Base-by-base conservation (phyloP, 2,329 filamentous ascomycete genomes). In the Colletotrichum echinochloae region DNA sequence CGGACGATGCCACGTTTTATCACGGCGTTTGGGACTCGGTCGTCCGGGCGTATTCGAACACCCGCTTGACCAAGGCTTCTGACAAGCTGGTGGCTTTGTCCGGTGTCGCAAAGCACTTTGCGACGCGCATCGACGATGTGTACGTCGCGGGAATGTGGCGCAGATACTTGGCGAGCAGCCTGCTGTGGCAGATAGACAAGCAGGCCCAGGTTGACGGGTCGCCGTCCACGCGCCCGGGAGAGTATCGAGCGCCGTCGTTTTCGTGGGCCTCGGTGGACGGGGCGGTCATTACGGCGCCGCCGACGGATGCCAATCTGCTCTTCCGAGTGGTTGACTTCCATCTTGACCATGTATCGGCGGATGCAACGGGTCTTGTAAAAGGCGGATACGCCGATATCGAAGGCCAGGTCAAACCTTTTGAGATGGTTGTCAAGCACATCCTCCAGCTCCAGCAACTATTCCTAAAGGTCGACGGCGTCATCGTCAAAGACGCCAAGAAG, bases 81-180 rank as follows among this genome's bases (percentile, higher is more conserved):
- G 65, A 64, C 18, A 67, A 64, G 3, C 1, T 67, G 39, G 49
- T 67, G 0, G 65, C 65, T 0, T 16, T 67, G 7, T 67, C 65
- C 7, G 65, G 65, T 4, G 28, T 67, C 3, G 65, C 65, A 1
- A 55, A 67, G 1, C 0, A 51, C 5, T 61, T 61, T 12, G 28
- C 1, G 7, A 33, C 30, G 1, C 30, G 2, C 3, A 16, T 64
- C 0, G 20, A 64, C 0, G 60, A 64, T 3, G 33, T 11, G 0
- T 67, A 67, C 2, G 28, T 67, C 37, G 65, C 23, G 1, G 59
- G 65, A 2, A 67, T 67, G 60, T 67, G 65, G 65, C 18, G 2
- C 3, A 64, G 41, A 1, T 46, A 37, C 1, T 5, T 67, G 0
- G 60, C 60, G 12, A 49, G 65, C 20, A 64, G 52, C 1, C 5